Conservation (phyloP, 192 early-diverging fungal species). For the Coemansia sp. region DNA sequence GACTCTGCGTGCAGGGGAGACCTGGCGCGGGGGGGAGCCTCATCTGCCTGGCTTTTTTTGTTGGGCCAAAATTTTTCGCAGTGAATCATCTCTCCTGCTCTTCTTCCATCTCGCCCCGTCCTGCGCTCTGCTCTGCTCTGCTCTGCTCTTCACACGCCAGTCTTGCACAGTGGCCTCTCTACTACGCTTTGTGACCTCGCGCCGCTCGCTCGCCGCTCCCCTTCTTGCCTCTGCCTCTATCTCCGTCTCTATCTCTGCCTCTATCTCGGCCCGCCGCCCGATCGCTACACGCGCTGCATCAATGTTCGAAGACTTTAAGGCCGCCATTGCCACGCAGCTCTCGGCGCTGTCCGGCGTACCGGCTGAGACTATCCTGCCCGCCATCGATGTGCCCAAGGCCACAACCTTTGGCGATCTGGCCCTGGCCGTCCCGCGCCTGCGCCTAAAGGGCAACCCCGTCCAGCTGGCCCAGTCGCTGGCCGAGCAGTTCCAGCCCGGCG, state of each 20-base stretch:
- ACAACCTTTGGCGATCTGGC: conserved; percentile 65
- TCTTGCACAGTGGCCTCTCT: no score
- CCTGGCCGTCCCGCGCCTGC: conserved; percentile 60
- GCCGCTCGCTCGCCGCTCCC: no score
- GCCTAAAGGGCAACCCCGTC: conserved; percentile 66
- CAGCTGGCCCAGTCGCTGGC: conserved; percentile 58
- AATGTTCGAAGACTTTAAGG: conserved; percentile 62
- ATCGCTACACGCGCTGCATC: not conserved
- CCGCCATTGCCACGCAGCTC: conserved; percentile 55
- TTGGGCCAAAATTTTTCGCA: no score
- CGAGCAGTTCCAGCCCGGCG: conserved; percentile 57
- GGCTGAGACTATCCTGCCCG: conserved; percentile 46
- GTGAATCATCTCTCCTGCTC: no score
- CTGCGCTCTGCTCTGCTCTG: no score
- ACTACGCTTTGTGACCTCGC: no score
- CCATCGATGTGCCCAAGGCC: conserved; percentile 57
- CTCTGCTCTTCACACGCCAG: no score
- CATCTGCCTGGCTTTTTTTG: no score
- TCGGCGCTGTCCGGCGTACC: conserved; percentile 52
- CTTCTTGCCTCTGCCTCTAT: no score
- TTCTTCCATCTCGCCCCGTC: no score
- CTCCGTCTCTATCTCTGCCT: not conserved
- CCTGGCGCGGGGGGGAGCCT: no score
- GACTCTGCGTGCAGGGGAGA: no score
- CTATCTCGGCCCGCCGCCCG: not conserved